Evolutionary conservation across 1,284 basidiomycete species (phyloP), one percentile per base, ranked within the genome.

Genomic region (Xanthoconium separans): DNA sequence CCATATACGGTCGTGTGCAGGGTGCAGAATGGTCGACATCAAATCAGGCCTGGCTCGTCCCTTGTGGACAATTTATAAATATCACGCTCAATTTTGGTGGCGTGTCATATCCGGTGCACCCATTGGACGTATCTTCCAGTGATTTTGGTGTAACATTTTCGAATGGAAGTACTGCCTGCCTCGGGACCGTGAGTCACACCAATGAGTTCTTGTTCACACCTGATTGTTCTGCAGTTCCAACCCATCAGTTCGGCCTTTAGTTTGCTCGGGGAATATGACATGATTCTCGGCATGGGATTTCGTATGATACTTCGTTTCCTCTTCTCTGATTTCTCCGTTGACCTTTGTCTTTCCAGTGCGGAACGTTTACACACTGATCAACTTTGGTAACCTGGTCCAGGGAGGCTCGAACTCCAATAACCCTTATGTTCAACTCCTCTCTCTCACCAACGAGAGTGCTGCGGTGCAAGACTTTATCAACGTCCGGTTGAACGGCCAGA

Each of bases 241-340:
- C 88, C 88, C 10, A 90, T 90, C 62, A 89, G 87, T 9, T 83
- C 83, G 11, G 87, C 88, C 10, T 89, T 89, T 70, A 87, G 85
- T 73, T 60, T 89, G 29, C 76, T 88, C 16, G 87, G 86, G 52
- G 81, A 87, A 66, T 90, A 89, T 57, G 89, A 91, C 62, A 83
- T 89, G 76, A 89, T 91, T 61, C 76, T 91, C 50, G 89, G 89
- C 59, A 91, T 91, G 89, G 79, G 78, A 54, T 90, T 91, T 73
- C 57, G 89, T 91, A 68, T 61, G 87, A 29, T 59, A 29, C 13
- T 54, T 45, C 16, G 2, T 40, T 37, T 2, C 24, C 41, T 20
- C 12, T 24, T 36, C 15, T 53, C 24, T 27, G 29, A 33, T n/a
- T 4, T 18, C n/a, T 44, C 20, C n/a, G 39, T 20, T 20, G 36